phyloP scores from a whole-genome alignment of 1,284 basidiomycete species.

The Phylloporus gajari region DNA sequence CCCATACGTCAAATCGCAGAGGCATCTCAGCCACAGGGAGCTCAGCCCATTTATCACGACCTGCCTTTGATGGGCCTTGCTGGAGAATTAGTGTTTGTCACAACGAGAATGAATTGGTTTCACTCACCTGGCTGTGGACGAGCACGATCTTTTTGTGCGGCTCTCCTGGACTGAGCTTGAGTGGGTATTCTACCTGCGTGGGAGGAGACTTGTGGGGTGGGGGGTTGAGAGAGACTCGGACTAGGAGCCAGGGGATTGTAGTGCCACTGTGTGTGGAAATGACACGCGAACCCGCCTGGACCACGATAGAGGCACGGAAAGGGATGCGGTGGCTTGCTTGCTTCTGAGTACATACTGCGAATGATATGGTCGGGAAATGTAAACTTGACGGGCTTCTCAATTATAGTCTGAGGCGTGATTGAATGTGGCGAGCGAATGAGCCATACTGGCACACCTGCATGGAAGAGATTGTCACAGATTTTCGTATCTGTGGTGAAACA shows the following conservation, averaged over 20 bases:
- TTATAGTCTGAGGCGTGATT: not conserved
- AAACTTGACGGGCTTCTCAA: not conserved
- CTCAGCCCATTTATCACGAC: constrained; percentile 14
- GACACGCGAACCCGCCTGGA: not conserved
- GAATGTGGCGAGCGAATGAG: not conserved
- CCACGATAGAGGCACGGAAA: constrained; percentile 11
- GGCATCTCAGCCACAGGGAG: not conserved
- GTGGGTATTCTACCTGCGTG: constrained; percentile 7
- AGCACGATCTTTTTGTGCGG: not conserved
- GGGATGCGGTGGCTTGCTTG: not conserved
- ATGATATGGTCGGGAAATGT: constrained; percentile 7
- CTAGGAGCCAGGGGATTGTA: no score
- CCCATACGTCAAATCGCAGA: not conserved
- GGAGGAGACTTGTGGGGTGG: no score
- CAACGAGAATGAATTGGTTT: no score
- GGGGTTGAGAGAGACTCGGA: no score
- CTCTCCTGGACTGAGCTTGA: not conserved
- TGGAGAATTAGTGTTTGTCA: no score
- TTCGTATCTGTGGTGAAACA: not conserved
- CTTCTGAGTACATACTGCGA: constrained; percentile 7
- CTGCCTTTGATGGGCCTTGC: no score
- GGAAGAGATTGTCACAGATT: constrained; percentile 3
- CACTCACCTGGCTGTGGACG: no score
- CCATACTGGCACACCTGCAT: constrained; percentile 14
- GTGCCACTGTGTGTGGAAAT: not conserved